Percentiles rank a stretch among this genome's conserved stretches.
phyloP scores from a whole-genome alignment of 805 yeast genomes.

The Pichia rugopelliculosa region DNA sequence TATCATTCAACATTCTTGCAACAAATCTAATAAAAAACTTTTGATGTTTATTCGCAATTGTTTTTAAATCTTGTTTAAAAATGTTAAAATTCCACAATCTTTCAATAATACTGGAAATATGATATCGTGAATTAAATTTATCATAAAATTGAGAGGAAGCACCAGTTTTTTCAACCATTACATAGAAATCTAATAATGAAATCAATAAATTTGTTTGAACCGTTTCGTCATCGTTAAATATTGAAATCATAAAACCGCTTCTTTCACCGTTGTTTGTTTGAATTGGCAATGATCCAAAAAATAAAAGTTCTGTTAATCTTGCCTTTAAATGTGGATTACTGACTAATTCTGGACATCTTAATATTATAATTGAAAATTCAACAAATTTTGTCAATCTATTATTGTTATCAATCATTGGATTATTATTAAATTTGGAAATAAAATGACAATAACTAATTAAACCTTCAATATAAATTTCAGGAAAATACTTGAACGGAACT shows the following conservation, averaged over 20 bases:
- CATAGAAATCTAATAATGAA: constrained; percentile 82
- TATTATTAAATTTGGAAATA: constrained; percentile 46
- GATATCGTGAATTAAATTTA: constrained; percentile 84
- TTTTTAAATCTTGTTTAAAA: constrained; percentile 61
- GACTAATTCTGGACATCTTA: constrained; percentile 78
- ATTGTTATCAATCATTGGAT: constrained; percentile 48
- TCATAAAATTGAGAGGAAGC: constrained; percentile 93
- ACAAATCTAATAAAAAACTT: constrained; percentile 88
- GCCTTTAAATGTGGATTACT: constrained; percentile 93
- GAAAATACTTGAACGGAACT: constrained; percentile 70
- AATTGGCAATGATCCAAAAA: constrained; percentile 59
- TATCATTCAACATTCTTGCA: constrained; percentile 91
- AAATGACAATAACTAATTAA: constrained; percentile 63
- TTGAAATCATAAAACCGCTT: constrained; percentile 70
- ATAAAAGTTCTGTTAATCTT: constrained; percentile 71
- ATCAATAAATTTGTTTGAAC: constrained; percentile 64
- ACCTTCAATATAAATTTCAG: constrained; percentile 83
- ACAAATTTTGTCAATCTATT: constrained; percentile 50
- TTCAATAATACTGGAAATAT: constrained; percentile 76
- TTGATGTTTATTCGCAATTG: constrained; percentile 59
- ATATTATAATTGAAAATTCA: constrained; percentile 63
- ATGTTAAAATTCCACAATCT: constrained; percentile 70
- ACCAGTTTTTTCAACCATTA: constrained; percentile 93
- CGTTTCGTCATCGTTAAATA: constrained; percentile 56
- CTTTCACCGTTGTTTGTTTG: constrained; percentile 32